phyloP scores from a whole-genome alignment of 768 basidiomycete species.

The Lactarius quietus region DNA sequence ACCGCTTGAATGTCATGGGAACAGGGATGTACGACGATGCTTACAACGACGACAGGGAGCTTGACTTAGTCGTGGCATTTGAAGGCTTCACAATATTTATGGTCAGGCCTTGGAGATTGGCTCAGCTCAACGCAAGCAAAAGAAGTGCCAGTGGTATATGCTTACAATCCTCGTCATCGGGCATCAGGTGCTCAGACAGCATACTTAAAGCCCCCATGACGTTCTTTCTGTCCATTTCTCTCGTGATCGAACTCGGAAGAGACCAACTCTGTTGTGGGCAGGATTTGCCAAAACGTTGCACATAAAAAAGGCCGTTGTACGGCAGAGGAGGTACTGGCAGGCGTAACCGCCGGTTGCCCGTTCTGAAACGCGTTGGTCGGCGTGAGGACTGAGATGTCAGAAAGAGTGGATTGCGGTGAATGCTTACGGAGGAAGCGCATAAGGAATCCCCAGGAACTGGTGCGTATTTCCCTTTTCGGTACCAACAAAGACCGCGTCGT shows the following conservation, averaged over 20 bases:
- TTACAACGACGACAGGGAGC: constrained; percentile 25
- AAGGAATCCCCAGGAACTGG: constrained; percentile 41
- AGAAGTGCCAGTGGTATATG: neutral
- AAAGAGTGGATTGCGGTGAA: neutral
- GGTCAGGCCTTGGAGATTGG: constrained; percentile 25
- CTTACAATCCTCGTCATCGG: constrained; percentile 18
- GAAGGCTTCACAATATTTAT: constrained; percentile 31
- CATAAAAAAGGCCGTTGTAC: constrained; percentile 19
- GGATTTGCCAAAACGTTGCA: constrained; percentile 24
- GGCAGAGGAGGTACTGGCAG: constrained; percentile 29
- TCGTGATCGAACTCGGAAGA: neutral
- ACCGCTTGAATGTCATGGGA: neutral
- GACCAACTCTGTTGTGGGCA: constrained; percentile 27
- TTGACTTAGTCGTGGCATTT: constrained; percentile 13
- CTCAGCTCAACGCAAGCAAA: neutral
- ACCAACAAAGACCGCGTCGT: constrained; percentile 32
- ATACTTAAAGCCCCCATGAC: neutral
- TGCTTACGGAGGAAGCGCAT: constrained; percentile 38
- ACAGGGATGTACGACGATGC: neutral
- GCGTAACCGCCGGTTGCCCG: constrained; percentile 36
- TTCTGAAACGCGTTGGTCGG: constrained; percentile 23
- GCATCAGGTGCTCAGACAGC: neutral
- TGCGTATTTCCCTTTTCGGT: constrained; percentile 27
- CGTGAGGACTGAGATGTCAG: neutral
- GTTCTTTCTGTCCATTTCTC: neutral